Evolutionary conservation across 108 stramenopile genomes (phyloP).

Genomic region (Thalassiosira profunda): DNA sequence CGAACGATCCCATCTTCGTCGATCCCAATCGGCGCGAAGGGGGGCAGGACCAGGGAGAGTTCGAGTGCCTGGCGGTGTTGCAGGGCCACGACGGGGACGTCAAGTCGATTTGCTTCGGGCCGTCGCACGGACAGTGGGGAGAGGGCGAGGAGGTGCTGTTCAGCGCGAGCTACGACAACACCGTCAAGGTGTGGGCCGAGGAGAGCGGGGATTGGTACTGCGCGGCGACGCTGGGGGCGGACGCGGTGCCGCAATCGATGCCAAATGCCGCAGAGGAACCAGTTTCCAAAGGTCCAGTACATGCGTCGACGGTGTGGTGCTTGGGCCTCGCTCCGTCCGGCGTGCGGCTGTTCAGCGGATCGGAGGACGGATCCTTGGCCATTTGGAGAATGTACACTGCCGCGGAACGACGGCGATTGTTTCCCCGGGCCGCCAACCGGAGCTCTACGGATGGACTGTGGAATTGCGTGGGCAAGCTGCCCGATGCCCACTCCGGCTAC

Average conservation of each 20-base stretch:
- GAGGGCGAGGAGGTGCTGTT: conserved; percentile 90
- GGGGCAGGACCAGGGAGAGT: conserved; percentile 66
- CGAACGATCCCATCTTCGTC: conserved; percentile 6
- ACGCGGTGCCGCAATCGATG: conserved; percentile 6
- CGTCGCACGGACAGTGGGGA: conserved; percentile 75
- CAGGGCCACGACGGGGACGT: conserved; percentile 97
- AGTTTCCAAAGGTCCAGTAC: conserved; percentile 52
- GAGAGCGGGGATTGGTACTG: conserved; percentile 98
- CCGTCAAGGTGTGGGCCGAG: conserved; percentile 94
- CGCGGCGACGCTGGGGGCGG: conserved; percentile 63
- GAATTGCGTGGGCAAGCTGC: conserved; percentile 76
- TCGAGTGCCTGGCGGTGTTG: conserved; percentile 94
- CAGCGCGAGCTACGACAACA: conserved; percentile 93
- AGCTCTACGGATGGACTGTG: conserved; percentile 56
- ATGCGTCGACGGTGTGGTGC: conserved; percentile 92
- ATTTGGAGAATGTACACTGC: conserved; percentile 78
- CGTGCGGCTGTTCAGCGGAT: conserved; percentile 77
- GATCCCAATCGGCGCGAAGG: no score
- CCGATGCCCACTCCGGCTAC: conserved; percentile 65
- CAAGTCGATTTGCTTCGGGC: conserved; percentile 92
- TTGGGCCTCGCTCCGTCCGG: conserved; percentile 81
- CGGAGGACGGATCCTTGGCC: conserved; percentile 73
- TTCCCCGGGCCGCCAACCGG: conserved; percentile 1
- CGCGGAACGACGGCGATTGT: conserved; percentile 36
- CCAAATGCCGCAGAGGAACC: conserved; percentile 12